Evolutionary conservation across 129 eudicot genomes (phyloP).

Genomic region (Saussurea involucrata): DNA sequence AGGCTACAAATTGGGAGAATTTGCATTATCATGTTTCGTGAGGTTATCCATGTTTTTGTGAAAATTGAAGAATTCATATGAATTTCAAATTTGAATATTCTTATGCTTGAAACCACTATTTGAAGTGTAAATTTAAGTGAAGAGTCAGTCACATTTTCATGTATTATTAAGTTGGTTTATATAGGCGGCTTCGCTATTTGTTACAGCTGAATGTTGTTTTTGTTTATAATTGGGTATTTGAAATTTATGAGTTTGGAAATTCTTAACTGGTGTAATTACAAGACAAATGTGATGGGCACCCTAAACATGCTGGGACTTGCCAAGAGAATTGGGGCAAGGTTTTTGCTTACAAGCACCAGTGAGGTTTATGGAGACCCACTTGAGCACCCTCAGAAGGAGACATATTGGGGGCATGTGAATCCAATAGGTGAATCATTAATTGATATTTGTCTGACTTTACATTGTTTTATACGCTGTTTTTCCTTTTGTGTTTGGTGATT

Average conservation of each 20-base stretch:
- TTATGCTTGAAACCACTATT: not conserved
- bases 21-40: not conserved
- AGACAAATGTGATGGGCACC: slow-evolving; percentile 92
- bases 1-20: not conserved
- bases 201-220: not conserved
- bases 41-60: not conserved
- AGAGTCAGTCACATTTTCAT: not conserved
- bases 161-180: not conserved
- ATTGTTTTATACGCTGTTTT: not conserved
- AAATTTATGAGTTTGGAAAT: not conserved
- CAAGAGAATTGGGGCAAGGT: slow-evolving; percentile 85
- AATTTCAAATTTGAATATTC: not conserved
- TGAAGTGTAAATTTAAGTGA: not conserved
- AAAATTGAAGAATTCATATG: not conserved
- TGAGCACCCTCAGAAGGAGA: slow-evolving; percentile 89
- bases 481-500: not conserved
- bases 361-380: slow-evolving; percentile 93
- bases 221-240: not conserved
- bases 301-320: slow-evolving; percentile 91
- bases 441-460: not conserved
- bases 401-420: slow-evolving; percentile 92
- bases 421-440: slow-evolving; percentile 56
- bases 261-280: slow-evolving; percentile 49
- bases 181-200: not conserved
- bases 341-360: slow-evolving; percentile 80